These are phyloP conservation scores for Claviceps humidiphila DNA, from an alignment of 2,329 filamentous ascomycete genomes.

Conservation along the genomic window DNA sequence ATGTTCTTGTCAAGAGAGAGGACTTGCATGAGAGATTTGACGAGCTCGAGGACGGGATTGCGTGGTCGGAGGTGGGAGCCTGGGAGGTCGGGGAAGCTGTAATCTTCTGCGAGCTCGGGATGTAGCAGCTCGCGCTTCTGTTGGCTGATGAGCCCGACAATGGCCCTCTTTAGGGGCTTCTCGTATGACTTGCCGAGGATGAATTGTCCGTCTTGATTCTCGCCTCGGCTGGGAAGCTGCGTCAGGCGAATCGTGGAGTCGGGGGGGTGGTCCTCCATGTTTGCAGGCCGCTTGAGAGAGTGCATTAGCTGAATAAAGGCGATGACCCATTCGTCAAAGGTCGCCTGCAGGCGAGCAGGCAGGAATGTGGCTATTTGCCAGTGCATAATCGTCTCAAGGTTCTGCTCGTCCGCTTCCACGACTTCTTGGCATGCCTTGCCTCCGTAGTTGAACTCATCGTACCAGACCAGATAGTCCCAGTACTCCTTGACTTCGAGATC, in stretches of 20 bases:
- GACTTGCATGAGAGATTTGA: constrained; percentile 88
- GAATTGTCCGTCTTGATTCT: constrained; percentile 47
- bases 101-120: constrained; percentile 75
- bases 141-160: constrained; percentile 64
- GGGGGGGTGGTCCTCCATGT: constrained; percentile 25
- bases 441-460: constrained; percentile 97
- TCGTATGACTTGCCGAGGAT: constrained; percentile 75
- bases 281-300: constrained; percentile 56
- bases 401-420: constrained; percentile 57
- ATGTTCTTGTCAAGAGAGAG: constrained; percentile 84
- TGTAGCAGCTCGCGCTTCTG: constrained; percentile 85
- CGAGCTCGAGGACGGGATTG: constrained; percentile 77
- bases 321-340: constrained; percentile 85
- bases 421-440: constrained; percentile 83
- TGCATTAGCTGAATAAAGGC: constrained; percentile 97
- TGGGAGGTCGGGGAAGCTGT: constrained; percentile 69
- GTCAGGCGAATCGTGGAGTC: constrained; percentile 42
- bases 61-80: constrained; percentile 42
- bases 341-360: constrained; percentile 63
- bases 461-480: constrained; percentile 99
- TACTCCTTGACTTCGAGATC: constrained; percentile 97
- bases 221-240: constrained; percentile 46
- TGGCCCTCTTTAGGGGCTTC: constrained; percentile 80
- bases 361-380: constrained; percentile 94
- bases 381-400: constrained; percentile 86